phyloP scores from a whole-genome alignment of 305 asterid species.

The Plantago rigida region DNA sequence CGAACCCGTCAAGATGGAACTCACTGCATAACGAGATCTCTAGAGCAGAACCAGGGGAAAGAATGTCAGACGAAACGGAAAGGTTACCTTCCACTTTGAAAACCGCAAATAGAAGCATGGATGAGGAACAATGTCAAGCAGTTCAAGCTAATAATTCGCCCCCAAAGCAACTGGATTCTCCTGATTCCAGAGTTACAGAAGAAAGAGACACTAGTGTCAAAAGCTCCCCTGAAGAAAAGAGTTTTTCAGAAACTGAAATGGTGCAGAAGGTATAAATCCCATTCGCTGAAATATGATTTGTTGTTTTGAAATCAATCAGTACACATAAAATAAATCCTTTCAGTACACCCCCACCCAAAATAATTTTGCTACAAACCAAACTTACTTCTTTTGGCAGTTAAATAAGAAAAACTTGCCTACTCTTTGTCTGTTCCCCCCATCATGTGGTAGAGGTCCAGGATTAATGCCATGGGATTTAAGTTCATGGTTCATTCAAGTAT shows the following conservation, averaged over 20 bases:
- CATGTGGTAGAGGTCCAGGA: too few relatives aligned
- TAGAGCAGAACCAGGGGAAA: conserved; percentile 23
- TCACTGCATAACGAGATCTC: conserved; percentile 20
- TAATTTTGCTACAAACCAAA: too few relatives aligned
- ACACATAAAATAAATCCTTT: too few relatives aligned
- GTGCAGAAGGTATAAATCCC: conserved; percentile 33
- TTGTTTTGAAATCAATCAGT: background rate
- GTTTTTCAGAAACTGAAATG: conserved; percentile 27
- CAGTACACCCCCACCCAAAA: too few relatives aligned
- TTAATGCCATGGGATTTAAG: too few relatives aligned
- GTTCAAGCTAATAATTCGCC: conserved; percentile 24
- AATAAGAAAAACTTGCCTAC: too few relatives aligned
- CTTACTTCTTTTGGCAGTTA: too few relatives aligned
- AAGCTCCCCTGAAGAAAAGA: conserved; percentile 29
- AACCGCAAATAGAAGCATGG: conserved; percentile 38
- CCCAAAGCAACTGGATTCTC: conserved; percentile 17
- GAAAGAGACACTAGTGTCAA: conserved; percentile 32
- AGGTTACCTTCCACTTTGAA: conserved; percentile 27
- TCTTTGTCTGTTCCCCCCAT: too few relatives aligned
- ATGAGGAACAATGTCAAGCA: conserved; percentile 26
- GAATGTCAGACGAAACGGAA: conserved; percentile 19
- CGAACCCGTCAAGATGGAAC: conserved; percentile 20
- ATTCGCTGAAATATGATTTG: background rate
- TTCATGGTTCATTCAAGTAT: too few relatives aligned
- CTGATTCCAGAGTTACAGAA: conserved; percentile 31